A percentile compares a stretch with the other conserved stretches of the same genome.
Conservation (phyloP, 1,284 basidiomycete species). For the Malassezia slooffiae region DNA sequence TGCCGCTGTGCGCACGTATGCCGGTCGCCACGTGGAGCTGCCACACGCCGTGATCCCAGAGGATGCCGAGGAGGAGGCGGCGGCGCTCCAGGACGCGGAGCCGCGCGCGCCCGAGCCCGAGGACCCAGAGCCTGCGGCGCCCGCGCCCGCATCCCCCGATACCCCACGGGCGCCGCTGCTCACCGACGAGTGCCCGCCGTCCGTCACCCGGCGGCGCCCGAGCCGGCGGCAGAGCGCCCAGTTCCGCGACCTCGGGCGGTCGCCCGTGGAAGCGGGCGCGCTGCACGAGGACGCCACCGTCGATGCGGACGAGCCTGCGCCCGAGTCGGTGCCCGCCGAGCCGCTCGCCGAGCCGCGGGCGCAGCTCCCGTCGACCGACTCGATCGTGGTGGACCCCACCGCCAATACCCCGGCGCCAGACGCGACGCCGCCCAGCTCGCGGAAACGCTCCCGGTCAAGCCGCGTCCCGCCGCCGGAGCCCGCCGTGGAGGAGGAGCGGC, state of each 20-base stretch:
- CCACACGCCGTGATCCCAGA: too few species aligned
- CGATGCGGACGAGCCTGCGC: background rate
- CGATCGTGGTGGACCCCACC: background rate
- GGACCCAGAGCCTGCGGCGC: too few species aligned
- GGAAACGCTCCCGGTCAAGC: background rate
- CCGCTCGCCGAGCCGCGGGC: background rate
- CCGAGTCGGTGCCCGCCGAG: background rate
- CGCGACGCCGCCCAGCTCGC: background rate
- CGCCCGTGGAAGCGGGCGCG: background rate
- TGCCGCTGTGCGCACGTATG: slow-evolving; percentile 15
- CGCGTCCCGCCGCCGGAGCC: background rate
- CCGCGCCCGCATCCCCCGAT: too few species aligned
- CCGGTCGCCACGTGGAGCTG: too few species aligned
- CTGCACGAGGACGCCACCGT: background rate
- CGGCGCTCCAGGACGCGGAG: too few species aligned
- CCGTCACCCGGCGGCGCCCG: slow-evolving; percentile 4
- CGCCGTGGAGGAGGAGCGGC: background rate
- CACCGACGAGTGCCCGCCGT: slow-evolving; percentile 5
- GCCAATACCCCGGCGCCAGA: background rate
- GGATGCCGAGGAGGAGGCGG: too few species aligned
- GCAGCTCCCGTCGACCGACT: too few species aligned
- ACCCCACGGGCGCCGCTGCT: slow-evolving; percentile 7
- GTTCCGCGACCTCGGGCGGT: background rate
- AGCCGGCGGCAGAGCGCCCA: slow-evolving; percentile 7
- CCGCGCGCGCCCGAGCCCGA: too few species aligned